These are phyloP conservation scores for Alternaria conjuncta DNA, from an alignment of 2,329 filamentous ascomycete species.

Conservation along the genomic window DNA sequence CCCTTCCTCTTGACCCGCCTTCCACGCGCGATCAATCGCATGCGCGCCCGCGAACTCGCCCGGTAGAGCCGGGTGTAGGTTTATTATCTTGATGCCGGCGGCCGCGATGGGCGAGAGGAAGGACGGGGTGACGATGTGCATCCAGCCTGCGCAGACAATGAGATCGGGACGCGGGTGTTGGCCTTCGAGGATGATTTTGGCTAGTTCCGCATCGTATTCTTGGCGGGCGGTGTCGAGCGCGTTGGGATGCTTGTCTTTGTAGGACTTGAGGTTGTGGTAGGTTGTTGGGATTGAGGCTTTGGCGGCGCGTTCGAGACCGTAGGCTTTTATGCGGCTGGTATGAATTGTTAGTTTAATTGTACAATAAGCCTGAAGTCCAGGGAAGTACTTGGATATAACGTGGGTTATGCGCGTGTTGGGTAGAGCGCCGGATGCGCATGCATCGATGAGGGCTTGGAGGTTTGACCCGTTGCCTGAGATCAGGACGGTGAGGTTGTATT, in stretches of 20 bases:
- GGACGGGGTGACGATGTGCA: conserved; percentile 76
- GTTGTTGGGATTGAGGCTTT: conserved; percentile 70
- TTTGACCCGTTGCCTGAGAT: conserved; percentile 72
- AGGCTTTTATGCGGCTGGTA: conserved; percentile 61
- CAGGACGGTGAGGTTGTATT: conserved; percentile 67
- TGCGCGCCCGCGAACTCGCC: conserved; percentile 77
- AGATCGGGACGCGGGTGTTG: conserved; percentile 64
- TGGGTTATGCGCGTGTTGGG: conserved; percentile 63
- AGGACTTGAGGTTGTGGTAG: conserved; percentile 81
- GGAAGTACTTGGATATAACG: conserved; percentile 62
- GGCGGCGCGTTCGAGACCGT: conserved; percentile 67
- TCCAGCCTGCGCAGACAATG: conserved; percentile 82
- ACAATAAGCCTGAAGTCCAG: background rate
- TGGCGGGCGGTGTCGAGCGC: conserved; percentile 63
- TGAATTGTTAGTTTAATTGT: background rate
- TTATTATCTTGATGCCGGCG: conserved; percentile 74
- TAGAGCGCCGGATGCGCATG: conserved; percentile 56
- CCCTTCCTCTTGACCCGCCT: conserved; percentile 72
- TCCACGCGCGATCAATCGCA: conserved; percentile 80
- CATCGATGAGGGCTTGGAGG: conserved; percentile 77
- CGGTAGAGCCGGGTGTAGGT: conserved; percentile 78
- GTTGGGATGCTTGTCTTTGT: conserved; percentile 69
- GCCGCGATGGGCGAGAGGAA: conserved; percentile 73
- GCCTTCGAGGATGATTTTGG: conserved; percentile 68
- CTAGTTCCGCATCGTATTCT: conserved; percentile 78